Evolutionary conservation across 2,329 filamentous ascomycete species (phyloP), one percentile per base, ranked within the genome.

Genomic region (Xylaria sp.): DNA sequence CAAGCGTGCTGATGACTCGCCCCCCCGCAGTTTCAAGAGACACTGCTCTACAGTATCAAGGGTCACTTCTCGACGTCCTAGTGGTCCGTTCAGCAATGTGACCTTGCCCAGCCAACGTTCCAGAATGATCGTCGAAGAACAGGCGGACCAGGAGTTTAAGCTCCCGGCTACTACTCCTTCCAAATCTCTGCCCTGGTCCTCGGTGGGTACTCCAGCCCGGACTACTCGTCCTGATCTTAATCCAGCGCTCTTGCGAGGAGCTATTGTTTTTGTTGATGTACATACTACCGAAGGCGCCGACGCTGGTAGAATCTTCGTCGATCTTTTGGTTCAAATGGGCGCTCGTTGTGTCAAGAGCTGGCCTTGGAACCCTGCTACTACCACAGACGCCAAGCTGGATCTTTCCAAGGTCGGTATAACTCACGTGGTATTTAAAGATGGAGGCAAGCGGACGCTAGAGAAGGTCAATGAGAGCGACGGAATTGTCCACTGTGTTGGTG

Each of bases 391-490:
- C 44, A 83, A 85, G 15, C 75, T 77, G 6, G 78, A 80, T 15
- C 78, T 80, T 51, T 78, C 78, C 58, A 91, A 89, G 78, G 83
- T 93, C 68, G 92, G 91, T 5, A 93, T 97, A 75, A 97, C 94
- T 0, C 94, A 97, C 77, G 92, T 97, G 8, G 89, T 97, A 7
- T 97, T 90, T 84, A 97, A 97, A 79, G 94, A 97, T 76, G 94
- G 94, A 55, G 90, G 90, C 51, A 90, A 91, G 76, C 86, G 91
- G 31, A 97, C 94, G 0, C 81, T 97, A 73, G 91, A 97, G 77
- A 97, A 94, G 81, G 91, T 95, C 7, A 86, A 89, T 66, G 87
- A 91, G 74, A 90, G 88, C 48, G 86, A 88, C 15, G 93, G 93
- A 6, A 84, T 92, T 37, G 92, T 97, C 46, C 90, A 93, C 74